phyloP scores from a whole-genome alignment of 768 basidiomycete genomes.

The Daedaleopsis nitida region DNA sequence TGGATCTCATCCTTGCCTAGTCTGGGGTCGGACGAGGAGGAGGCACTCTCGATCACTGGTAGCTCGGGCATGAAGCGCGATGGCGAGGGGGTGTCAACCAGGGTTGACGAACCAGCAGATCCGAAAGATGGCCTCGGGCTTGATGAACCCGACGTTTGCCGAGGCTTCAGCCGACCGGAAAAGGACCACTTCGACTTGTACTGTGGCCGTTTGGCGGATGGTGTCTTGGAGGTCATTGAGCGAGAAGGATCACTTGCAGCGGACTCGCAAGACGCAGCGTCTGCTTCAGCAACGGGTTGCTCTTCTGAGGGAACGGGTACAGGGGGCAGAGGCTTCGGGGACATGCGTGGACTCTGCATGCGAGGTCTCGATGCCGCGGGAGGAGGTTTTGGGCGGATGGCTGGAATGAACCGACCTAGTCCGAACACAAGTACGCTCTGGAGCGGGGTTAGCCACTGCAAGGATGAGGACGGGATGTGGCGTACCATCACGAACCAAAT shows the following conservation, averaged over 20 bases:
- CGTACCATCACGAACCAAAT: conserved; percentile 12
- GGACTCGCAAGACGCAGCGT: not conserved
- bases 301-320: not conserved
- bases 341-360: not conserved
- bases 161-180: not conserved
- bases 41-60: conserved; percentile 1
- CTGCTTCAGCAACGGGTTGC: not conserved
- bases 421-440: conserved; percentile 18
- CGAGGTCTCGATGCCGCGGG: not conserved
- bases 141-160: not conserved
- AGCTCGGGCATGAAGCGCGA: conserved; percentile 5
- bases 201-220: not conserved
- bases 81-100: conserved; percentile 1
- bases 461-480: not conserved
- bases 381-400: conserved; percentile 4
- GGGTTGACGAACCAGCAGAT: conserved; percentile 7
- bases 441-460: not conserved
- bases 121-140: conserved; percentile 8
- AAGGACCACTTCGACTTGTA: conserved; percentile 13
- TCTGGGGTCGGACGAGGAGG: not conserved
- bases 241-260: not conserved
- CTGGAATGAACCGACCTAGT: conserved; percentile 8
- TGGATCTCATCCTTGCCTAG: not conserved
- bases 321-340: not conserved
- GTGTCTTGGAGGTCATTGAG: not conserved